Percentiles rank a stretch among this genome's conserved stretches.
Conservation (phyloP, 176 grass and related monocot species). For the Triticum timopheevii region DNA sequence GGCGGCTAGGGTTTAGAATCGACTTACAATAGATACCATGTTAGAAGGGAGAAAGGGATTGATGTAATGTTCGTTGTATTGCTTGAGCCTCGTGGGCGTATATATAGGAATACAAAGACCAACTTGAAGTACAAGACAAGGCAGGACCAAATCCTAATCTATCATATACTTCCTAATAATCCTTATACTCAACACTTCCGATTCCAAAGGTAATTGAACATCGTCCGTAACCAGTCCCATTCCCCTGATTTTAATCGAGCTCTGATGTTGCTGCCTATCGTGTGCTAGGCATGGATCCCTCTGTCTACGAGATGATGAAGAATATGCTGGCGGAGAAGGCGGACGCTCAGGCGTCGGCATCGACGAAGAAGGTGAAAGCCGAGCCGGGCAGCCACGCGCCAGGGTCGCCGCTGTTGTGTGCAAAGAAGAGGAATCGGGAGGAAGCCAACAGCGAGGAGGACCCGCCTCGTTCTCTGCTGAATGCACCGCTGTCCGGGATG, state of each 20-base stretch:
- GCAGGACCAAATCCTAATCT: too few species aligned
- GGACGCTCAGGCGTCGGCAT: background rate
- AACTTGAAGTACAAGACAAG: too few species aligned
- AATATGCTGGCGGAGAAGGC: background rate
- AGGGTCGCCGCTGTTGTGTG: background rate
- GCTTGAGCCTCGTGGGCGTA: too few species aligned
- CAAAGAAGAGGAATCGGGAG: background rate
- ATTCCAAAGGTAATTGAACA: background rate
- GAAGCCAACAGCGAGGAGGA: background rate
- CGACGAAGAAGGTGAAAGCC: background rate
- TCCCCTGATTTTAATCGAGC: background rate
- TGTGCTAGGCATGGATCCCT: background rate
- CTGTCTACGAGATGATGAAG: background rate
- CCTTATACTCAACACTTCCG: background rate
- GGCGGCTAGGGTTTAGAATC: too few species aligned
- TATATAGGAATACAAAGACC: too few species aligned
- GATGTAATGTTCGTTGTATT: too few species aligned
- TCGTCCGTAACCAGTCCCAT: background rate
- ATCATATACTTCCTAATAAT: too few species aligned
- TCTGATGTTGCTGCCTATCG: background rate
- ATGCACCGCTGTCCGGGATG: background rate
- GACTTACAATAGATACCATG: too few species aligned
- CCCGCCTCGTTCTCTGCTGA: background rate
- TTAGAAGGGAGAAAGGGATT: too few species aligned
- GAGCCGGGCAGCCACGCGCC: background rate